phyloP scores from a whole-genome alignment of 2,329 filamentous ascomycete genomes.

The Coleophoma cylindrospora region DNA sequence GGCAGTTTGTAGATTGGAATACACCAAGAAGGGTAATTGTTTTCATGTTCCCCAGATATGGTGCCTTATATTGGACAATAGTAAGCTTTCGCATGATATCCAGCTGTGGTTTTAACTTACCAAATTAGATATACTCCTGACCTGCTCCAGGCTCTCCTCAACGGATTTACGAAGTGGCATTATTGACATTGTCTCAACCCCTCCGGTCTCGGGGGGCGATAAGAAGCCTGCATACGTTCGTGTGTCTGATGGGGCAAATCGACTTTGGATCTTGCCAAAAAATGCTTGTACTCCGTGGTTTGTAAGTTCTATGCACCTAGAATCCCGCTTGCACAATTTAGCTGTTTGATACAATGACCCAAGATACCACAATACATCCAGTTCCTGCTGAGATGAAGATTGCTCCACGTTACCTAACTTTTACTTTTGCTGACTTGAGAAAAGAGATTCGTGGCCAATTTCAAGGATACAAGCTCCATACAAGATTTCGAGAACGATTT shows the following conservation, averaged over 20 bases:
- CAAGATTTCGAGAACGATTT: neutral
- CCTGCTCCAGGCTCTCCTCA: constrained; percentile 33
- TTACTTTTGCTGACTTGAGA: neutral
- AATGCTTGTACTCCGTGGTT: neutral
- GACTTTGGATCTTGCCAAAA: neutral
- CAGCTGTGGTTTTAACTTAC: neutral
- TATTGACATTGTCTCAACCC: constrained; percentile 23
- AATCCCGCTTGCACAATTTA: no score
- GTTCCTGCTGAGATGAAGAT: no score
- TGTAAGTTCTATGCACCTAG: neutral
- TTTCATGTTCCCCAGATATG: constrained; percentile 45
- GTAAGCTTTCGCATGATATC: constrained; percentile 22
- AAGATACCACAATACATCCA: no score
- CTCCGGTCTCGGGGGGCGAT: constrained; percentile 15
- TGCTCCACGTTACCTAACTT: no score
- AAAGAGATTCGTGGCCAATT: neutral
- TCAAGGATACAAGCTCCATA: neutral
- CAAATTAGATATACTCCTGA: constrained; percentile 29
- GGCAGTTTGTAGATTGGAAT: constrained; percentile 35
- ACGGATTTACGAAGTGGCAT: constrained; percentile 27
- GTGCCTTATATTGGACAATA: constrained; percentile 39
- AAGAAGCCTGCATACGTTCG: neutral
- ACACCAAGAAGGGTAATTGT: constrained; percentile 30
- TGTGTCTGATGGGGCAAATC: neutral
- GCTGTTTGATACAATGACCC: no score